phyloP scores from a whole-genome alignment of 805 yeast species.

The Clavispora asparagi region DNA sequence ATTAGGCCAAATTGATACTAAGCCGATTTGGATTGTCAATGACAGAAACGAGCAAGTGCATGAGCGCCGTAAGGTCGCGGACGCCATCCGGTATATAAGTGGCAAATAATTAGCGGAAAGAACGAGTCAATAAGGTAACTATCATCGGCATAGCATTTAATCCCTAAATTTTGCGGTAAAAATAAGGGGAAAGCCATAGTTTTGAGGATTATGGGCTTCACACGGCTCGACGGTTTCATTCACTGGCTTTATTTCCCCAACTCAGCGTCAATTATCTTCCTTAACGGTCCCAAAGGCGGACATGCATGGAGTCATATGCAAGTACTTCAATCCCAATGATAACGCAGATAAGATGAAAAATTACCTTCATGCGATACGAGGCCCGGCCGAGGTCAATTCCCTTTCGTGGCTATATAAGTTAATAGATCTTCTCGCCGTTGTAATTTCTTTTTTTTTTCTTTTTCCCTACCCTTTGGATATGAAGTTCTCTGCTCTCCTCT shows the following conservation, averaged over 20 bases:
- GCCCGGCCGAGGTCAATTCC: background rate
- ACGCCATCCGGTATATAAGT: background rate
- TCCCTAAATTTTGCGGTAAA: background rate
- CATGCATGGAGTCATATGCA: background rate
- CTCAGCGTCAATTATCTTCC: too few relatives aligned
- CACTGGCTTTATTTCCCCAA: too few relatives aligned
- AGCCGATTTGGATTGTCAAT: background rate
- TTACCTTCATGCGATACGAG: background rate
- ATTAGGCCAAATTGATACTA: background rate
- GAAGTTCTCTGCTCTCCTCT: conserved; percentile 14
- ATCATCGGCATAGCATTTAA: background rate
- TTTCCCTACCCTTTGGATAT: conserved; percentile 3
- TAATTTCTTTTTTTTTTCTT: background rate
- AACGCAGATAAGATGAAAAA: background rate
- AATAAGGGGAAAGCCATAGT: too few relatives aligned
- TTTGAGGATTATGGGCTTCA: too few relatives aligned
- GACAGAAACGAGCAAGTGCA: background rate
- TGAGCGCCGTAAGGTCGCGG: background rate
- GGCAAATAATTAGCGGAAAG: background rate
- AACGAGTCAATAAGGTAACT: background rate
- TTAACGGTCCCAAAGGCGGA: background rate
- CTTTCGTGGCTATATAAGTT: background rate
- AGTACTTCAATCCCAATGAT: background rate
- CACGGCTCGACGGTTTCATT: too few relatives aligned
- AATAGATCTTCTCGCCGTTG: too few relatives aligned